phyloP scores from a whole-genome alignment of 78 protist genomes.

The Dictyostelium discoideum region dicty_2.7 NC_007088.5:5295001-5295500 shows the following conservation, averaged over 20 bases:
- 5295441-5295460: slow-evolving; percentile 67
- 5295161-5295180: slow-evolving; percentile 28
- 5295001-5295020: slow-evolving; percentile 56
- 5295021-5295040: slow-evolving; percentile 73
- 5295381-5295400: slow-evolving; percentile 69
- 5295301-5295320: slow-evolving; percentile 24
- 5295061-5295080: slow-evolving; percentile 36
- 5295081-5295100: slow-evolving; percentile 57
- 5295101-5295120: slow-evolving; percentile 51
- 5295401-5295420: slow-evolving; percentile 66
- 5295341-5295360: slow-evolving; percentile 76
- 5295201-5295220: slow-evolving; percentile 69
- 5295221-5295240: slow-evolving; percentile 40
- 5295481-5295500: slow-evolving; percentile 80
- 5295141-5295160: slow-evolving; percentile 32
- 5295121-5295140: slow-evolving; percentile 55
- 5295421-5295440: slow-evolving; percentile 55
- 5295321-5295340: slow-evolving; percentile 72
- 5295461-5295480: slow-evolving; percentile 75
- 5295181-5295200: slow-evolving; percentile 20
- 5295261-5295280: slow-evolving; percentile 1
- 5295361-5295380: slow-evolving; percentile 68
- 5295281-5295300: slow-evolving; percentile 58
- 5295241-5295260: slow-evolving; percentile 62
- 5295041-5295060: slow-evolving; percentile 58